These are phyloP conservation scores for Spathaspora jeffriesii DNA, from an alignment of 1,139 yeast genomes.

Conservation along the genomic window DNA sequence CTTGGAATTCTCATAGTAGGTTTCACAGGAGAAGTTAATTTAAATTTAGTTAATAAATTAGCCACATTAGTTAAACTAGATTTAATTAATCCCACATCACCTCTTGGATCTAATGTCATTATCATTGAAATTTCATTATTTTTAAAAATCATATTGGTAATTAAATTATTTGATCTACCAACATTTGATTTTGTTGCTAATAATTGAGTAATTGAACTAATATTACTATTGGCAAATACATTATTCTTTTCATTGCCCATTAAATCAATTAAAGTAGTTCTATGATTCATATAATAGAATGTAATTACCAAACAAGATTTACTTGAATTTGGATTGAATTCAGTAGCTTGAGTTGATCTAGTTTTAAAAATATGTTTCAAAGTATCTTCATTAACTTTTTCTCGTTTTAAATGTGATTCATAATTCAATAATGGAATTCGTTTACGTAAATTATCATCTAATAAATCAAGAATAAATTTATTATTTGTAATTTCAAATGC, in stretches of 20 bases:
- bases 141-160: conserved; percentile 30
- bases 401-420: conserved; percentile 18
- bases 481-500: conserved; percentile 34
- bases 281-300: conserved; percentile 19
- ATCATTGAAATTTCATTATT: conserved; percentile 22
- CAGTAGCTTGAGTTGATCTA: conserved; percentile 22
- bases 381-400: conserved; percentile 8
- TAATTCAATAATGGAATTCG: conserved; percentile 10
- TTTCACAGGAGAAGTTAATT: conserved; percentile 7
- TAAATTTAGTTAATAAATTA: conserved; percentile 21
- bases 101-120: conserved; percentile 29
- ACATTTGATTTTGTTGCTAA: conserved; percentile 11
- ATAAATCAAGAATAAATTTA: conserved; percentile 25
- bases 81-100: conserved; percentile 25
- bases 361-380: conserved; percentile 19
- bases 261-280: conserved; percentile 28
- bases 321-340: conserved; percentile 22
- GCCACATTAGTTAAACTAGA: conserved; percentile 29
- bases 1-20: conserved; percentile 18
- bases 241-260: conserved; percentile 32
- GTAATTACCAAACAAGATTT: conserved; percentile 30
- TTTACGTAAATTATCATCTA: conserved; percentile 11
- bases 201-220: conserved; percentile 30
- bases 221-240: conserved; percentile 28
- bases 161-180: conserved; percentile 25